Percentiles rank a stretch among this genome's conserved stretches.
Conservation (phyloP, 345 rosid genomes). For the Garcia nutans region DNA sequence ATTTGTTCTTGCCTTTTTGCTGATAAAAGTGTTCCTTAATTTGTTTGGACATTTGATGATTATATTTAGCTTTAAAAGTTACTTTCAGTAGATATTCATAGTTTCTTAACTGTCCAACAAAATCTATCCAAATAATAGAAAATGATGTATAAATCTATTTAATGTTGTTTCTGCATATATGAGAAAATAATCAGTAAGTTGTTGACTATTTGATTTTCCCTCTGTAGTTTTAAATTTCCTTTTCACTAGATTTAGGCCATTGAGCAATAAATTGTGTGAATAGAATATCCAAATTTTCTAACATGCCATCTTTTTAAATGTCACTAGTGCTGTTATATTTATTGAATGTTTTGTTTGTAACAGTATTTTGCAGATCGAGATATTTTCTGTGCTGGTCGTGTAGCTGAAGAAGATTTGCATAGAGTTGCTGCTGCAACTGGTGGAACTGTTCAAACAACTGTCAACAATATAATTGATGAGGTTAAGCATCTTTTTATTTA, state of each 20-base stretch:
- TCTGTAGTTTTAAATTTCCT: not conserved
- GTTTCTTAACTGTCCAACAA: not conserved
- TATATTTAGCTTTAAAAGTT: not conserved
- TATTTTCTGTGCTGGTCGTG: slow-evolving; percentile 99
- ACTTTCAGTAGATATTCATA: not conserved
- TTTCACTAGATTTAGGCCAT: not conserved
- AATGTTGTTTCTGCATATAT: not conserved
- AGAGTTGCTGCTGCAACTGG: slow-evolving; percentile 98
- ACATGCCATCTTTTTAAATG: not conserved
- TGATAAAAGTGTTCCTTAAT: not conserved
- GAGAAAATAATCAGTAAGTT: no score
- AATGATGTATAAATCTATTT: no score
- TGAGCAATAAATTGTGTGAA: not conserved
- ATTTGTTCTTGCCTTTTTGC: not conserved
- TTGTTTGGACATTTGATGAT: not conserved
- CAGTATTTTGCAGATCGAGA: slow-evolving; percentile 99
- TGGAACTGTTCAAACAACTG: slow-evolving; percentile 95
- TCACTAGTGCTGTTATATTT: not conserved
- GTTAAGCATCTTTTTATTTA: slow-evolving; percentile 25
- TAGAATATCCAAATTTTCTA: not conserved
- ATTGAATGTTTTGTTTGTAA: slow-evolving; percentile 17
- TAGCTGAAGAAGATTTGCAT: slow-evolving; percentile 86
- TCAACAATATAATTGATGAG: slow-evolving; percentile 90
- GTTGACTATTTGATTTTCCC: not conserved
- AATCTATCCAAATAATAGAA: not conserved